A percentile compares a stretch with the other conserved stretches of the same genome.
Evolutionary conservation across 768 basidiomycete species (phyloP).

Genomic region (Naganishia vishniacii): DNA sequence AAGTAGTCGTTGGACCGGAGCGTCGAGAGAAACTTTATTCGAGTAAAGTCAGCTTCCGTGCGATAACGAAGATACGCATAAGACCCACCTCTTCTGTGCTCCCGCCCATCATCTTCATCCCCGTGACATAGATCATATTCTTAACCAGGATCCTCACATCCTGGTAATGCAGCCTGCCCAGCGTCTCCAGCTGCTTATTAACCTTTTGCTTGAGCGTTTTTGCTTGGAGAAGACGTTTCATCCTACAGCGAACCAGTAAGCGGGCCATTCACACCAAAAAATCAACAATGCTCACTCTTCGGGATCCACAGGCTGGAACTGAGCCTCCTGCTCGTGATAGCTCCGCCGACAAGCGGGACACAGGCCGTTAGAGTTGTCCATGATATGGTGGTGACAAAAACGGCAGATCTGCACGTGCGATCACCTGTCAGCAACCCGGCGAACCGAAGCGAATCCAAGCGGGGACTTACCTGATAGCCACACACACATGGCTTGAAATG

Average conservation of each 20-base stretch:
- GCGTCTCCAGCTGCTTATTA: slow-evolving; percentile 83
- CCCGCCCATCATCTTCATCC: slow-evolving; percentile 65
- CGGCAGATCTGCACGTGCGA: slow-evolving; percentile 71
- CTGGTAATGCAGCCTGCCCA: slow-evolving; percentile 76
- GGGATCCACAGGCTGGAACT: slow-evolving; percentile 89
- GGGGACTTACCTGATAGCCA: slow-evolving; percentile 76
- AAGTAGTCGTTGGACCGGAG: slow-evolving; percentile 93
- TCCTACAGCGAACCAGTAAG: slow-evolving; percentile 53
- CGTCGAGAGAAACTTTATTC: slow-evolving; percentile 60
- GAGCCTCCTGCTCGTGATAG: slow-evolving; percentile 85
- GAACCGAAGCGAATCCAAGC: background rate
- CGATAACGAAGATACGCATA: background rate
- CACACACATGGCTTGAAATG: slow-evolving; percentile 99
- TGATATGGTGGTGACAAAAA: slow-evolving; percentile 99
- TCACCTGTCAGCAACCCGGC: background rate
- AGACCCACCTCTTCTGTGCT: slow-evolving; percentile 86
- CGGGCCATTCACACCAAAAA: background rate
- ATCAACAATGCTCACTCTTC: slow-evolving; percentile 69
- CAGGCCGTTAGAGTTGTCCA: slow-evolving; percentile 86
- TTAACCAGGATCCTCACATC: slow-evolving; percentile 96
- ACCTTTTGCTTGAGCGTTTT: slow-evolving; percentile 93
- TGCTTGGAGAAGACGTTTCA: slow-evolving; percentile 88
- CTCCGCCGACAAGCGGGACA: slow-evolving; percentile 93
- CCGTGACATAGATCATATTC: slow-evolving; percentile 91
- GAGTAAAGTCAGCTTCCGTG: background rate